Percentiles rank a stretch among this genome's conserved stretches.
Evolutionary conservation across 495 filamentous ascomycete species (phyloP).

Genomic region (Xylaria longipes): DNA sequence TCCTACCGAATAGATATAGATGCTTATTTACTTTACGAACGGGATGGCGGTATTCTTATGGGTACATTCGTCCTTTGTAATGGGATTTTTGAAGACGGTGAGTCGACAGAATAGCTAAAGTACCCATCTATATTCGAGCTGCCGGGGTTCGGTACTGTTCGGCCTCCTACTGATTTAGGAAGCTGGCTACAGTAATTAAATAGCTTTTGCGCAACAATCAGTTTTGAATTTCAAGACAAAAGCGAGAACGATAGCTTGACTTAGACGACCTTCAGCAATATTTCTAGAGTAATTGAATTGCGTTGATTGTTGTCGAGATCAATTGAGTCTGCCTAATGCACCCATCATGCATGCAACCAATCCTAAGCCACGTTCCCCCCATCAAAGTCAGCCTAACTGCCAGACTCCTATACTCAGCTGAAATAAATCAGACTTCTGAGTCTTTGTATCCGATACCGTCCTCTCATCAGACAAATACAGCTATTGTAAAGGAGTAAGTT

Average conservation of each 20-base stretch:
- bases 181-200: background rate
- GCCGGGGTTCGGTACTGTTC: background rate
- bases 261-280: background rate
- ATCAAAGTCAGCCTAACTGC: background rate
- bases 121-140: constrained; percentile 1
- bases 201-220: background rate
- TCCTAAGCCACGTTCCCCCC: background rate
- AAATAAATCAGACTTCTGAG: background rate
- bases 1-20: constrained; percentile 4
- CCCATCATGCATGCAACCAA: constrained; percentile 9
- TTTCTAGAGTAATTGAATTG: background rate
- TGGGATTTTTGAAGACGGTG: background rate
- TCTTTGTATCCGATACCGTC: background rate
- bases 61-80: background rate
- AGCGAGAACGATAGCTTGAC: background rate
- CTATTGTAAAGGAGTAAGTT: background rate
- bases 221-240: background rate
- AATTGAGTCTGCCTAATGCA: background rate
- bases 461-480: background rate
- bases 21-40: background rate
- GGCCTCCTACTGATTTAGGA: constrained; percentile 14
- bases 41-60: background rate
- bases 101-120: background rate
- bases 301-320: background rate
- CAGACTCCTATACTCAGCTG: background rate